These are phyloP conservation scores for Zygotorulaspora sp. DNA, from an alignment of 805 yeast genomes.

Conservation along the genomic window DNA sequence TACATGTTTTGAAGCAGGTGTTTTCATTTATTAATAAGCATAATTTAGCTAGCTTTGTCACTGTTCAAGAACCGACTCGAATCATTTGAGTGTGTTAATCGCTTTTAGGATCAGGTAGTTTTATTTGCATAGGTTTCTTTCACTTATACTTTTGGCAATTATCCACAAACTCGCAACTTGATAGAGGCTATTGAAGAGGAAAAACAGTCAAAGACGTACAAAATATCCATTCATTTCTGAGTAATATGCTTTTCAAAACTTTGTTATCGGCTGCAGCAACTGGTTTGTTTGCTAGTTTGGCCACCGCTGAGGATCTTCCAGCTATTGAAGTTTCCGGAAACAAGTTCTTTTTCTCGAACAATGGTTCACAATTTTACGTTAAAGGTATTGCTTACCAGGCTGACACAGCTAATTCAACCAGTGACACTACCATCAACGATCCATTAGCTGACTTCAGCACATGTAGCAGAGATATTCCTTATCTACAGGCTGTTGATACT, in stretches of 20 bases:
- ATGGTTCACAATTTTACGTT: conserved; percentile 74
- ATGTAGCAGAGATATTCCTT: conserved; percentile 73
- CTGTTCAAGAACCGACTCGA: background rate
- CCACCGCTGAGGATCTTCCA: conserved; percentile 47
- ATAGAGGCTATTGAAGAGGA: no score
- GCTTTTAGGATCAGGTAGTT: background rate
- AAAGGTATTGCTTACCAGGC: conserved; percentile 80
- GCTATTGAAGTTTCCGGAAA: conserved; percentile 70
- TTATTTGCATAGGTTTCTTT: background rate
- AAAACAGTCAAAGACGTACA: no score
- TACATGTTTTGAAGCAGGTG: background rate
- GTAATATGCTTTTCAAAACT: conserved; percentile 35
- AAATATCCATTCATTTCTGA: no score
- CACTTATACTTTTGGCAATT: background rate
- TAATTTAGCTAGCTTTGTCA: background rate
- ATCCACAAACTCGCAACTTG: no score
- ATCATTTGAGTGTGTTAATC: background rate
- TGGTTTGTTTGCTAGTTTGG: conserved; percentile 28
- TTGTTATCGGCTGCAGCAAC: conserved; percentile 36
- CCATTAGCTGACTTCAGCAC: conserved; percentile 60
- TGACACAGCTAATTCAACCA: conserved; percentile 50
- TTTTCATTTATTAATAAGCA: background rate
- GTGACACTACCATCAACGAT: conserved; percentile 50
- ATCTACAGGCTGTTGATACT: conserved; percentile 55
- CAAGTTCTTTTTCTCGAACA: conserved; percentile 71